phyloP scores from a whole-genome alignment of 2,329 filamentous ascomycete genomes.

The Mycosphaerella arachidis region DNA sequence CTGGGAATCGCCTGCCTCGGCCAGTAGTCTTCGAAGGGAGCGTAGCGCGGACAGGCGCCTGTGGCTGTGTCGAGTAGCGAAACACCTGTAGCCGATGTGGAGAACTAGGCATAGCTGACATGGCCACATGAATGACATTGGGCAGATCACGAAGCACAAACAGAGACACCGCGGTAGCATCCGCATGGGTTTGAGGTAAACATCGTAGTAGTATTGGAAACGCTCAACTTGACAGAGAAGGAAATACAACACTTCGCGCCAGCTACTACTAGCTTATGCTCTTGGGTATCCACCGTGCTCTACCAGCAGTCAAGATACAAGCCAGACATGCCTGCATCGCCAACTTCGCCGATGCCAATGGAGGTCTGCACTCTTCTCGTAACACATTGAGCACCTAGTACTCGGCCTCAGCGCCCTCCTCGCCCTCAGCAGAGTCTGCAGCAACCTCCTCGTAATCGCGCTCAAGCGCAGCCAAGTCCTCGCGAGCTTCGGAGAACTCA shows the following conservation, averaged over 20 bases:
- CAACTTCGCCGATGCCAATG: conserved; percentile 8
- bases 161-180: background rate
- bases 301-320: conserved; percentile 6
- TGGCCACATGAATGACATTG: background rate
- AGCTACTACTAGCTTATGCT: conserved; percentile 10
- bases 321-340: conserved; percentile 10
- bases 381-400: conserved; percentile 57
- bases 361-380: background rate
- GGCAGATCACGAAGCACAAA: background rate
- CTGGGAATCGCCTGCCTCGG: conserved; percentile 2
- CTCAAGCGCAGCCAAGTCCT: conserved; percentile 96
- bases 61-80: conserved; percentile 5
- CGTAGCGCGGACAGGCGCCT: background rate
- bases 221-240: conserved; percentile 5
- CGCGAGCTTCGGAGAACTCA: conserved; percentile 98
- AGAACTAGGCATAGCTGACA: background rate
- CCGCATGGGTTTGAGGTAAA: background rate
- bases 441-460: conserved; percentile 98
- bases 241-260: conserved; percentile 9
- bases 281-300: conserved; percentile 10
- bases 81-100: background rate
- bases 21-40: conserved; percentile 1
- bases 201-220: background rate
- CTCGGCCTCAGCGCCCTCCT: conserved; percentile 81
- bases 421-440: conserved; percentile 84